A percentile compares a stretch with the other conserved stretches of the same genome.
Conservation (phyloP, 2,329 filamentous ascomycete genomes). For the Periglandula ipomoeae region DNA sequence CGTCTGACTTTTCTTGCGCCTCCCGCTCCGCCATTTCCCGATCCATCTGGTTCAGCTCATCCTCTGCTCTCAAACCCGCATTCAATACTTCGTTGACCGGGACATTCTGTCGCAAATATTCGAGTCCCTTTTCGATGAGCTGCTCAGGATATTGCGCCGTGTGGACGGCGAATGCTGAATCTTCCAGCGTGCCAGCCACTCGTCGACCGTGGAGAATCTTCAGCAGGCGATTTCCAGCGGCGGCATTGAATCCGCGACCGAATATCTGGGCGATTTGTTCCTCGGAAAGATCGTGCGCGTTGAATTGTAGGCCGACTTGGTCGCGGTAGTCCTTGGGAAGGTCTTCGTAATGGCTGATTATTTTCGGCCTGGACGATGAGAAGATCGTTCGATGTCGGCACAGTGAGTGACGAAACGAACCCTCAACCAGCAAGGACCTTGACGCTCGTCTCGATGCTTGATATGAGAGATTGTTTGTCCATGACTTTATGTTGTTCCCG, state of each 20-base stretch:
- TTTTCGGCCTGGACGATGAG: constrained; percentile 19
- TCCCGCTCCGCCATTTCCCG: constrained; percentile 19
- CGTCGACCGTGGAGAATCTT: constrained; percentile 53
- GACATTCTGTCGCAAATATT: constrained; percentile 44
- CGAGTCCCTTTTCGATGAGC: constrained; percentile 38
- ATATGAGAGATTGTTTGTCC: neutral
- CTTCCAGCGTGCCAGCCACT: constrained; percentile 54
- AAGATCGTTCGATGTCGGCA: constrained; percentile 25
- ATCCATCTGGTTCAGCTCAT: constrained; percentile 49
- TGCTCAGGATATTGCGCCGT: constrained; percentile 33
- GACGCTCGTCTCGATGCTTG: constrained; percentile 4
- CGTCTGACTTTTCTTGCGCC: constrained; percentile 13
- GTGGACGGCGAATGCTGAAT: constrained; percentile 41
- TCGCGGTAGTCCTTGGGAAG: constrained; percentile 50
- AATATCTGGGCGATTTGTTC: constrained; percentile 41
- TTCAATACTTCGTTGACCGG: constrained; percentile 52
- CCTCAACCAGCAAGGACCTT: neutral
- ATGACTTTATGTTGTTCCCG: neutral
- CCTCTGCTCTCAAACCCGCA: constrained; percentile 52
- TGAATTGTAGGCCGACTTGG: constrained; percentile 43
- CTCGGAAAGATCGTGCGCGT: constrained; percentile 37
- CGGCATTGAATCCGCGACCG: constrained; percentile 34
- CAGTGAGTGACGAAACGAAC: constrained; percentile 1
- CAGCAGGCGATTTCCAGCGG: constrained; percentile 43
- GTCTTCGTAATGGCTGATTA: constrained; percentile 46